These are phyloP conservation scores for Verticillium albo-atrum DNA, from an alignment of 2,329 filamentous ascomycete species.

Conservation along the genomic window DNA sequence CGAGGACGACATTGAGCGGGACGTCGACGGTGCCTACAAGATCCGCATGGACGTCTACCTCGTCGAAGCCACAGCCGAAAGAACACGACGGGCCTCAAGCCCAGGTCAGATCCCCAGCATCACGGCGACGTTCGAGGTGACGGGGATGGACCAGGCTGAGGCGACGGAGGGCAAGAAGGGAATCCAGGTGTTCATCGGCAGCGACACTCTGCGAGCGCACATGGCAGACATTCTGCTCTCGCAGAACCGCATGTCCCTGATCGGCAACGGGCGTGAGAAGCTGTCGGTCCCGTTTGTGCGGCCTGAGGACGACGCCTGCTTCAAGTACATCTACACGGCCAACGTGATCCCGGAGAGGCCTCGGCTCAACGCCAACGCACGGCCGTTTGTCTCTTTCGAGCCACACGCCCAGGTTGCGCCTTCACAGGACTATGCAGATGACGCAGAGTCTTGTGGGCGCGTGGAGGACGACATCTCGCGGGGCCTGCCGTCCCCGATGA, in stretches of 20 bases:
- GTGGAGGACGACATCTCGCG: slow-evolving; percentile 17
- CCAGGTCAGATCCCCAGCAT: slow-evolving; percentile 79
- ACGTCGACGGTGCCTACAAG: slow-evolving; percentile 60
- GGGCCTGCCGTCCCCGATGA: slow-evolving; percentile 1
- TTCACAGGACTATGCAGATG: background rate
- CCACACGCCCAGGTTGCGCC: slow-evolving; percentile 12
- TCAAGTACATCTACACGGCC: slow-evolving; percentile 70
- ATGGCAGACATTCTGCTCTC: slow-evolving; percentile 91
- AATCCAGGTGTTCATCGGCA: slow-evolving; percentile 86
- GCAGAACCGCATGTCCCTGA: slow-evolving; percentile 81
- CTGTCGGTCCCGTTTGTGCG: slow-evolving; percentile 88
- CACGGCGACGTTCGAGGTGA: slow-evolving; percentile 72
- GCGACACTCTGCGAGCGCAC: slow-evolving; percentile 78
- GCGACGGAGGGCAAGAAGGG: slow-evolving; percentile 44
- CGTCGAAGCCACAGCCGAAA: slow-evolving; percentile 77
- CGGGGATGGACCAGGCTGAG: slow-evolving; percentile 50
- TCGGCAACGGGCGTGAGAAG: slow-evolving; percentile 81
- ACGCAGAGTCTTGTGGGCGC: slow-evolving; percentile 7
- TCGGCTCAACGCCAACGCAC: slow-evolving; percentile 51
- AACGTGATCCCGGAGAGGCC: slow-evolving; percentile 50
- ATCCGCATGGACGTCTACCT: slow-evolving; percentile 82
- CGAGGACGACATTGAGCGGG: slow-evolving; percentile 58
- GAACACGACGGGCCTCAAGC: slow-evolving; percentile 62
- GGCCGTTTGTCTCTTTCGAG: slow-evolving; percentile 32
- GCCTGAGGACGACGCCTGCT: slow-evolving; percentile 78